Evolutionary conservation across 306 rosid genomes (phyloP).

Genomic region (Inga laurina): DNA sequence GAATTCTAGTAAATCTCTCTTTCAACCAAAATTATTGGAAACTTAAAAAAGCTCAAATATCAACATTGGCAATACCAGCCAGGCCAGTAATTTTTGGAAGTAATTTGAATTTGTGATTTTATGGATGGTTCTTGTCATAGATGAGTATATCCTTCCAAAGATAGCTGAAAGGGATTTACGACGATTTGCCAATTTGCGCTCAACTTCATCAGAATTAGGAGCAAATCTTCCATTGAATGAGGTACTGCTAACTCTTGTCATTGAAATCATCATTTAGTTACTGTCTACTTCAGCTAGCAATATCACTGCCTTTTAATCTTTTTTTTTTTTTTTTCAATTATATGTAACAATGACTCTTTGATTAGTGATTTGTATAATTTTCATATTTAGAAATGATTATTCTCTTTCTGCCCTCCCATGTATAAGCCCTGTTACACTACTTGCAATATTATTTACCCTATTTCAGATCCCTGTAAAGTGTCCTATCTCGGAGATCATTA

Average conservation of each 20-base stretch:
- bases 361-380: not conserved
- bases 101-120: slow-evolving; percentile 4
- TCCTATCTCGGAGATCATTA: slow-evolving; percentile 69
- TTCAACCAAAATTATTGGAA: not conserved
- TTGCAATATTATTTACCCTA: not conserved
- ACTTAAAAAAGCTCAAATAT: slow-evolving; percentile 3
- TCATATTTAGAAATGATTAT: not conserved
- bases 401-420: not conserved
- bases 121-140: slow-evolving; percentile 46
- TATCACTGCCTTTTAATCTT: not conserved
- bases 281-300: not conserved
- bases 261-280: slow-evolving; percentile 13
- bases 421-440: not conserved
- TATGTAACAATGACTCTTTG: not conserved
- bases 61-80: not conserved
- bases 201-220: slow-evolving; percentile 57
- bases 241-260: slow-evolving; percentile 42
- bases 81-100: not conserved
- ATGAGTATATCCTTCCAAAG: slow-evolving; percentile 78
- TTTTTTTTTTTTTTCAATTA: not conserved
- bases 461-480: slow-evolving; percentile 70
- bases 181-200: slow-evolving; percentile 65
- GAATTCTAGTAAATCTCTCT: not conserved
- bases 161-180: slow-evolving; percentile 80
- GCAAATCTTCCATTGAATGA: slow-evolving; percentile 59